These are phyloP conservation scores for Aspergillus pseudoterreus DNA, from an alignment of 2,329 filamentous ascomycete genomes.

Conservation along the genomic window DNA sequence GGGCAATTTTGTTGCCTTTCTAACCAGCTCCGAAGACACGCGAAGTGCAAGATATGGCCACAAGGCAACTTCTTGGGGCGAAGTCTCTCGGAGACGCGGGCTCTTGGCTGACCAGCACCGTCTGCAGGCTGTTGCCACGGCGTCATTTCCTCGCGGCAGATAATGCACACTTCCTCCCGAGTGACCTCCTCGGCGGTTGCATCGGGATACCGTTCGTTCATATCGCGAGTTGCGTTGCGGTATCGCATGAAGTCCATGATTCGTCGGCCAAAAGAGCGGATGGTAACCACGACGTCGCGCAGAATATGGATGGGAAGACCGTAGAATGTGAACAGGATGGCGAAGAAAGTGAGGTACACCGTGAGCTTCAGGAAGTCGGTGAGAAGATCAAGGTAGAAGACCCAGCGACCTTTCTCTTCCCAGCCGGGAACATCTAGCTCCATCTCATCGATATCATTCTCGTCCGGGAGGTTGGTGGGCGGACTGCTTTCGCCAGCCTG, in stretches of 20 bases:
- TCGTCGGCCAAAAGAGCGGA: slow-evolving; percentile 84
- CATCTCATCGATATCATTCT: slow-evolving; percentile 82
- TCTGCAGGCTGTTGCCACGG: slow-evolving; percentile 61
- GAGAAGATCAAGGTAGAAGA: slow-evolving; percentile 80
- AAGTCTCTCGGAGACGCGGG: slow-evolving; percentile 68
- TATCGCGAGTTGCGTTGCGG: slow-evolving; percentile 84
- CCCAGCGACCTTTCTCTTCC: slow-evolving; percentile 92
- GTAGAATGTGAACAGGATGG: slow-evolving; percentile 88
- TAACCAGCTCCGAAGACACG: slow-evolving; percentile 93
- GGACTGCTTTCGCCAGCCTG: slow-evolving; percentile 35
- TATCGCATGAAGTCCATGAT: slow-evolving; percentile 87
- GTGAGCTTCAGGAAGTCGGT: slow-evolving; percentile 88
- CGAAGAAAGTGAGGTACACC: slow-evolving; percentile 89
- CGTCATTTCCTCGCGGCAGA: slow-evolving; percentile 93
- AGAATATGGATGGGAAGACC: slow-evolving; percentile 96
- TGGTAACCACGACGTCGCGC: slow-evolving; percentile 89
- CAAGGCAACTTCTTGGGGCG: slow-evolving; percentile 95
- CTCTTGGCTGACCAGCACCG: slow-evolving; percentile 30
- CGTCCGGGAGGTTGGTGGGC: slow-evolving; percentile 52
- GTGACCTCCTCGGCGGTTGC: slow-evolving; percentile 81
- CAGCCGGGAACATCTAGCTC: slow-evolving; percentile 94
- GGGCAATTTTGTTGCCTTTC: slow-evolving; percentile 97
- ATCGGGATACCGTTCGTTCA: slow-evolving; percentile 87
- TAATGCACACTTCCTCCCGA: slow-evolving; percentile 91
- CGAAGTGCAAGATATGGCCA: slow-evolving; percentile 90